Evolutionary conservation across 352 stramenopile species (phyloP), one percentile per base, ranked within the genome.

Genomic region (Blastocystis sp.): DNA sequence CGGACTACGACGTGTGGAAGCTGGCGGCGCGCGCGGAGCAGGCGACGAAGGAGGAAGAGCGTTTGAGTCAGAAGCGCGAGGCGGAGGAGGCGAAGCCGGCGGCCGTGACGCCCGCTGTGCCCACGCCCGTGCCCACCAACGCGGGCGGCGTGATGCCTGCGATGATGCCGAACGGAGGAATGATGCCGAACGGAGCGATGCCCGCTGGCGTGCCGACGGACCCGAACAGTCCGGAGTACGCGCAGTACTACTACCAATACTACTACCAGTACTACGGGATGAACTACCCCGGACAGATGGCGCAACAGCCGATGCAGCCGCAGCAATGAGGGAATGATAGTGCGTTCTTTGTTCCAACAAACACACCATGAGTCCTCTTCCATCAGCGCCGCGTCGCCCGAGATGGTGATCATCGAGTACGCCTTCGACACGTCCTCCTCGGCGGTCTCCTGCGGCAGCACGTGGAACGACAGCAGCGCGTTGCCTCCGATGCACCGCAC

Each of bases 331-430:
- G n/a, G n/a, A n/a, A n/a, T n/a, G n/a, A n/a, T 16, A 55, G 45
- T 55, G 45, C 45, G 45, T 55, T 55, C 6, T 55, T 55, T 50
- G 62, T 45, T 50, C n/a, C 9, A 81, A 63, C 26, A 59, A 45
- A 41, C 50, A 29, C 62, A 41, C 50, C 45, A 55, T 19, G 6
- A 66, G 6, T 85, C 51, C 41, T 85, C 74, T 69, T 85, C 74
- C 60, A 85, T 55, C 21, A 90, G 94, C 26, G 95, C 93, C 13
- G 94, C 93, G 90, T 96, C 94, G 2, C 94, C 94, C 0, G 93
- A 95, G 88, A 96, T 95, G 71, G 93, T 96, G 78, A 96, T 95
- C 94, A 96, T 96, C 90, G 95, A 96, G 93, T 96, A 96, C 77
- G 95, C 94, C 90, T 96, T 93, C 88, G 96, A 95, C 51, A 94